Evolutionary conservation across 331 rosid species (phyloP).

Genomic region (Phaseolus coccineus): DNA sequence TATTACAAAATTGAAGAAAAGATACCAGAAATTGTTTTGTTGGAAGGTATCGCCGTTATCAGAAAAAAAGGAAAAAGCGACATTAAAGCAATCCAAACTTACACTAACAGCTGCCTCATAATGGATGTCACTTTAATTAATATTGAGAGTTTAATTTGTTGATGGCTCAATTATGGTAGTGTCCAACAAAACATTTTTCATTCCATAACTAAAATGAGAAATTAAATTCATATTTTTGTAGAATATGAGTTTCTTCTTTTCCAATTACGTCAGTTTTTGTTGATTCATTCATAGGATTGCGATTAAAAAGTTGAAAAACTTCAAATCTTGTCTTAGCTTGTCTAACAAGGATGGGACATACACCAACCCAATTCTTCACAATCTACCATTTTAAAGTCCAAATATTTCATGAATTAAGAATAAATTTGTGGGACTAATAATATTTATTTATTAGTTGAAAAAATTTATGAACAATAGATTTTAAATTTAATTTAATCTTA

Average conservation of each 20-base stretch:
- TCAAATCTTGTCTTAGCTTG: slow-evolving; percentile 31
- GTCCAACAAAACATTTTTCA: slow-evolving; percentile 27
- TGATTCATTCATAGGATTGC: background rate
- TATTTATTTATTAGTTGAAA: slow-evolving; percentile 9
- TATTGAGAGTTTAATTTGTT: slow-evolving; percentile 16
- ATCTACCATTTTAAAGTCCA: slow-evolving; percentile 22
- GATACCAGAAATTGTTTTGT: slow-evolving; percentile 5
- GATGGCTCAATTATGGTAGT: slow-evolving; percentile 37
- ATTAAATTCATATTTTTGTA: too few species aligned
- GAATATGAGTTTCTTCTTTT: too few species aligned
- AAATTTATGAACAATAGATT: background rate
- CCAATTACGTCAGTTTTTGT: background rate
- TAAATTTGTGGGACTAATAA: background rate
- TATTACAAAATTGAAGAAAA: too few species aligned
- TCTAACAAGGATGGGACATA: slow-evolving; percentile 32
- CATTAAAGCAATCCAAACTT: background rate
- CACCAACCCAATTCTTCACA: slow-evolving; percentile 19
- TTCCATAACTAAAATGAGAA: slow-evolving; percentile 28
- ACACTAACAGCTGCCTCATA: slow-evolving; percentile 1
- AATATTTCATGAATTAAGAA: slow-evolving; percentile 26
- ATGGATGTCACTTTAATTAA: background rate
- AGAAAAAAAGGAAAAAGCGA: background rate
- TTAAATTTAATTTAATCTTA: too few species aligned
- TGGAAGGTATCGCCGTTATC: background rate
- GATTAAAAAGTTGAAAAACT: slow-evolving; percentile 21